Evolutionary conservation across 129 eudicot genomes (phyloP), one percentile per base, ranked within the genome.

Genomic region (Smallanthus sonchifolius): DNA sequence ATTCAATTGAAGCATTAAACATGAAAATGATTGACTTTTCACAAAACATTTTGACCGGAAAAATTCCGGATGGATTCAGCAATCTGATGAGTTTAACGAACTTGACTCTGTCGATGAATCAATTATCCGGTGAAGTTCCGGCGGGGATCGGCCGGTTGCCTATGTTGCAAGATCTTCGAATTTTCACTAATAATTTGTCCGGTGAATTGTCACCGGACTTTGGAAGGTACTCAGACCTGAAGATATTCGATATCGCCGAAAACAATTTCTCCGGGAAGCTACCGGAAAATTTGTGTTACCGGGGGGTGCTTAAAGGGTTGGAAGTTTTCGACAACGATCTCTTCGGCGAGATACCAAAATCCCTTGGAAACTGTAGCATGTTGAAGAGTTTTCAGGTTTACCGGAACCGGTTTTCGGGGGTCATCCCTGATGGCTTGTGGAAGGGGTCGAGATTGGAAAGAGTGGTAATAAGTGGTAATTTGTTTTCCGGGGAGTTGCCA

Each of bases 181-280:
- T 92, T 48, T 89, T 9, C 24, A 62, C 15, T n/a, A 92, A 92
- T 48, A 80, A 84, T 15, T 70, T 89, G 32, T 77, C 90, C 0
- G 98, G 98, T 14, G 73, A 40, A 49, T 20, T 92, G 71, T 91
- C 97, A 5, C 91, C 82, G 20, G 96, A 92, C 43, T 80, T 92
- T 36, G 97, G 97, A 37, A 67, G 75, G 75, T 81, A 80, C 77
- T 92, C 97, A 0, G 81, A 3, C 34, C 89, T 92, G 20, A 9
- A 32, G 60, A 59, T 14, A 2, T 87, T 92, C 36, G 81, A 92
- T 55, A 89, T 92, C 2, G 30, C 79, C 8, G 6, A 69, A 7
- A 92, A 92, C 70, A 61, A 55, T 5, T 82, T 92, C 56, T 47
- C 56, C 0, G 96, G 97, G 6, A 49, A 37, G 4, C 32, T 92